These are phyloP conservation scores for Termitomyces sp. DNA, from an alignment of 768 basidiomycete genomes.

Conservation along the genomic window DNA sequence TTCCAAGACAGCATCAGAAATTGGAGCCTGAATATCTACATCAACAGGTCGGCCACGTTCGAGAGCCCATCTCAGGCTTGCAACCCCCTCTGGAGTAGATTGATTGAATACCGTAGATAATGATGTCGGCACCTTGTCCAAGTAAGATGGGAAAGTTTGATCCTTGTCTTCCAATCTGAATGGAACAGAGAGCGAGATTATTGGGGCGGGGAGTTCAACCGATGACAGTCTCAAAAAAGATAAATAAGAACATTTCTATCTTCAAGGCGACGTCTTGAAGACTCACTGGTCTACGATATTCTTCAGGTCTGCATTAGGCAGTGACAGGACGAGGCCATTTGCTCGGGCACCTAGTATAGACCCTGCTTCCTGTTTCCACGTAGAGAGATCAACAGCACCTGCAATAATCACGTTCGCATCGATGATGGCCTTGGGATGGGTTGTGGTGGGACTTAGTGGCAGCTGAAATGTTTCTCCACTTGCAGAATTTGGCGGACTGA, in stretches of 20 bases:
- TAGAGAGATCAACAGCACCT: slow-evolving; percentile 32
- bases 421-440: slow-evolving; percentile 57
- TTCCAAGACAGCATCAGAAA: slow-evolving; percentile 53
- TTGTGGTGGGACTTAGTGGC: slow-evolving; percentile 59
- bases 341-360: slow-evolving; percentile 37
- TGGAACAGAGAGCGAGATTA: slow-evolving; percentile 57
- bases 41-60: slow-evolving; percentile 59
- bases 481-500: slow-evolving; percentile 64
- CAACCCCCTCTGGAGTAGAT: slow-evolving; percentile 41
- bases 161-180: slow-evolving; percentile 48
- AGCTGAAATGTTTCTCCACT: slow-evolving; percentile 62
- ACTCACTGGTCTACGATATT: slow-evolving; percentile 44
- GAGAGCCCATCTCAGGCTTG: slow-evolving; percentile 62
- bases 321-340: slow-evolving; percentile 51
- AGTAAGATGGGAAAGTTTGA: slow-evolving; percentile 31
- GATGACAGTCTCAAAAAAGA: slow-evolving; percentile 8
- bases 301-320: slow-evolving; percentile 38
- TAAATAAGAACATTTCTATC: neutral
- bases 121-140: slow-evolving; percentile 39
- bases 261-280: neutral
- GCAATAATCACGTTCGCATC: slow-evolving; percentile 59
- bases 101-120: slow-evolving; percentile 52
- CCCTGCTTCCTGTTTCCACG: slow-evolving; percentile 51
- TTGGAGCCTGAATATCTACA: slow-evolving; percentile 55
- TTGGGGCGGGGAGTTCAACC: slow-evolving; percentile 17